These are phyloP conservation scores for Dactylonectria estremocensis DNA, from an alignment of 2,329 filamentous ascomycete genomes.

Conservation along the genomic window DNA sequence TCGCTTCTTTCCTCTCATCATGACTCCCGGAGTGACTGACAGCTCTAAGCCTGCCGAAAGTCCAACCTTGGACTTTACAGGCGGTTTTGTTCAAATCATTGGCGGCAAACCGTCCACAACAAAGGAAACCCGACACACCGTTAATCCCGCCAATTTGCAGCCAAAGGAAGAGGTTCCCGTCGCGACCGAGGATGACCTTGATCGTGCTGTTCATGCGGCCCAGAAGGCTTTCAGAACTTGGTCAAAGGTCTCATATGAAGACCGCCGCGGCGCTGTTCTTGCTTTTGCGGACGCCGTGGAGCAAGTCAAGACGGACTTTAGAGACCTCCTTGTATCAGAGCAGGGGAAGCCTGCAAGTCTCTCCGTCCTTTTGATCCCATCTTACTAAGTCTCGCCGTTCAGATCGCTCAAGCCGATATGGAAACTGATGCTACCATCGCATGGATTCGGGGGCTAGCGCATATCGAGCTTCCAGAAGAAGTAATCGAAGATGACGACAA, in stretches of 20 bases:
- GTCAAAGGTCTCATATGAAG: background rate
- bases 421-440: slow-evolving; percentile 46
- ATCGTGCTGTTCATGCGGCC: background rate
- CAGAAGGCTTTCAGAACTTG: slow-evolving; percentile 5
- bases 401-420: slow-evolving; percentile 42
- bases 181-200: slow-evolving; percentile 8
- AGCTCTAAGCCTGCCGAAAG: background rate
- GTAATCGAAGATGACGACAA: slow-evolving; percentile 50
- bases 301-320: slow-evolving; percentile 4
- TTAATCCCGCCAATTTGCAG: slow-evolving; percentile 10
- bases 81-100: slow-evolving; percentile 11
- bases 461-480: slow-evolving; percentile 53
- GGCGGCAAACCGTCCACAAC: slow-evolving; percentile 2
- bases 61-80: background rate
- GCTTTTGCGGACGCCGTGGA: slow-evolving; percentile 5
- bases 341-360: slow-evolving; percentile 22
- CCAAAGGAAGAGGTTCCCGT: slow-evolving; percentile 7
- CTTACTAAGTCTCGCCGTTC: slow-evolving; percentile 31
- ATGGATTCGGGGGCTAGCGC: slow-evolving; percentile 50
- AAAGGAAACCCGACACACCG: slow-evolving; percentile 6
- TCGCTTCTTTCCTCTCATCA: no score
- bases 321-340: slow-evolving; percentile 11
- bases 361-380: background rate
- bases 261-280: slow-evolving; percentile 1
- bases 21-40: background rate